A percentile compares a stretch with the other conserved stretches of the same genome.
Evolutionary conservation across 495 filamentous ascomycete species (phyloP).

Genomic region (Cercophora scortea): DNA sequence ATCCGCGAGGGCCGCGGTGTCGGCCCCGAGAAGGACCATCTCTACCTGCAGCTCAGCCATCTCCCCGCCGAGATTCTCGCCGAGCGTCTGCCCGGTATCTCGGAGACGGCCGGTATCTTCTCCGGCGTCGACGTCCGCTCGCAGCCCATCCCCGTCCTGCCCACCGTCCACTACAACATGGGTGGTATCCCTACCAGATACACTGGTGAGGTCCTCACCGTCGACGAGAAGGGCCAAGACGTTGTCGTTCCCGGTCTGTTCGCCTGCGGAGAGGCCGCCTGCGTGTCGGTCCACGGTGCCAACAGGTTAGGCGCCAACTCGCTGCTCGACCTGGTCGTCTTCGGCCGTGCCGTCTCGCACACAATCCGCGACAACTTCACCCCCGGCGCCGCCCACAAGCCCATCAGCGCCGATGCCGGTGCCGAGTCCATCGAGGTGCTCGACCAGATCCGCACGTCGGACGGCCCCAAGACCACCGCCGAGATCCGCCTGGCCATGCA

Average conservation of each 20-base stretch:
- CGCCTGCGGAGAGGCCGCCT: constrained; percentile 94
- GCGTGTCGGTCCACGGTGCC: constrained; percentile 94
- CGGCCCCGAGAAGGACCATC: constrained; percentile 92
- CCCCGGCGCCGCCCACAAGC: constrained; percentile 67
- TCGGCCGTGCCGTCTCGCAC: constrained; percentile 93
- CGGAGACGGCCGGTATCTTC: constrained; percentile 95
- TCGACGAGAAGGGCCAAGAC: constrained; percentile 77
- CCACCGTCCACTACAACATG: constrained; percentile 99
- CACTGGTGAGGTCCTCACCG: constrained; percentile 87
- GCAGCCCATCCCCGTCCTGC: constrained; percentile 93
- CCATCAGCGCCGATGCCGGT: constrained; percentile 73
- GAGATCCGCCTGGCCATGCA: constrained; percentile 92
- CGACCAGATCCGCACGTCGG: constrained; percentile 73
- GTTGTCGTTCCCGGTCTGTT: constrained; percentile 94
- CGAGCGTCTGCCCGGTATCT: constrained; percentile 96
- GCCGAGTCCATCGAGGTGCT: constrained; percentile 78
- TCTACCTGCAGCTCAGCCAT: constrained; percentile 94
- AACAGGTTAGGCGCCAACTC: constrained; percentile 98
- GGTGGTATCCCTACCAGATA: constrained; percentile 96
- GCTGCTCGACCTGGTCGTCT: constrained; percentile 92
- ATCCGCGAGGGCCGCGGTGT: constrained; percentile 96
- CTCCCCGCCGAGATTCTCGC: constrained; percentile 82
- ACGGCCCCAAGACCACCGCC: constrained; percentile 76
- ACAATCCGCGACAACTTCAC: constrained; percentile 86
- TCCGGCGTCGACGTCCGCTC: constrained; percentile 92